Evolutionary conservation across 108 stramenopile genomes (phyloP), one percentile per base, ranked within the genome.

Genomic region (Fistulifera pelliculosa): DNA sequence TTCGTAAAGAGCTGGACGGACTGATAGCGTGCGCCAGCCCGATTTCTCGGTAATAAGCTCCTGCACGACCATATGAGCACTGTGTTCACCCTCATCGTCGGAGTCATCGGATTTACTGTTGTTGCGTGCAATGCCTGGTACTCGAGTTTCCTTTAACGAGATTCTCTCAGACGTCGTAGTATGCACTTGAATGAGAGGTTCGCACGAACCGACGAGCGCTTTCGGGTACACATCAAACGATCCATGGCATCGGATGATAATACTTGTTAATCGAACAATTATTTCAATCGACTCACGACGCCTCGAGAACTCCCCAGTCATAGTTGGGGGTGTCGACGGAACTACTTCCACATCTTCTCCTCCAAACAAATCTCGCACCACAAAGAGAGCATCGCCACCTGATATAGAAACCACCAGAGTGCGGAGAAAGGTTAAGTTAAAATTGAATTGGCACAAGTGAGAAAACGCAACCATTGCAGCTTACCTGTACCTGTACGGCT

Each of bases 121-220:
- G 47, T 60, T 54, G 48, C 53, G 41, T 1, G 56, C 41, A 13
- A 23, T 8, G 52, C 65, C 76, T 17, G 61, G 52, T 27, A 58
- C 49, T 38, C 81, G 76, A 43, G 77, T 65, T 72, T 87, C 79
- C 53, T 81, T 83, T 56, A 91, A 50, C 17, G 57, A 50, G 49
- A 91, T 84, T 0, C 75, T 74, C 81, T 91, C 90, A n/a, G 83
- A 75, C 16, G 90, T 87, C 8, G 85, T 91, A 3, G 90, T 87
- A 42, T 91, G 85, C 41, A 91, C 69, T 60, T 91, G 85, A 56
- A 91, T 85, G 47, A 87, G 62, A 11, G 85, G 79, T 65, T 87
- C 85, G 39, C 68, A 71, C 38, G 75, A 71, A 25, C 79, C 77
- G 13, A 77, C 69, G 45, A 81, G 50, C 0, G 83, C 65, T 49